Evolutionary conservation across 805 yeast genomes (phyloP), one percentile per base, ranked within the genome.

Genomic region (Kodamaea kaohsiungensis): DNA sequence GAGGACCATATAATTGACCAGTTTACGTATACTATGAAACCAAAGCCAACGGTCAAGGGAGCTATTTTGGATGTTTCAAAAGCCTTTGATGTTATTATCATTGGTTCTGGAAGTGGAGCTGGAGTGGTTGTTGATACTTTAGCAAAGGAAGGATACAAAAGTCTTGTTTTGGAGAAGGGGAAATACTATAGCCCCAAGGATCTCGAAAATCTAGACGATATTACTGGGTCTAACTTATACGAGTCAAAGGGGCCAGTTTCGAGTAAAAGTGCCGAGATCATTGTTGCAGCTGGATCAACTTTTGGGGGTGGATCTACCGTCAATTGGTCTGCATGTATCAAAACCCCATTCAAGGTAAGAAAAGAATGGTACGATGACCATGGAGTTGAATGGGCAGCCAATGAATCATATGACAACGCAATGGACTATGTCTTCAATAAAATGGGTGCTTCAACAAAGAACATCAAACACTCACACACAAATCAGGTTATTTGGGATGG

Each of bases 291-390:
- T 0, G 86, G 85, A 6, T 59, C 83, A 2, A 79, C 82, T 0
- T 77, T 82, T 52, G 86, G 86, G 6, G 86, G 86, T 12, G 86
- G 86, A 6, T 70, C 82, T 6, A 80, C 85, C 12, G 77, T 82
- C 43, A 82, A 82, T 66, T 82, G 86, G 86, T 75, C 80, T 10
- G 85, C 85, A 15, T 71, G 79, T 54, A 60, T 82, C 52, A 72
- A 70, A 40, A 78, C 85, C 0, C 82, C 82, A 1, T 78, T 75
- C 63, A 70, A 71, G 51, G 81, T 82, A 2, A 73, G 86, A 48
- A 66, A 72, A 33, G 84, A 81, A 59, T 82, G 84, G 84, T 78
- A 73, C 39, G 74, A 71, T 46, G 68, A 75, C 22, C 68, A 65
- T 50, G 81, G 81, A 0, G 70, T 76, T 9, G 79, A 78, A 8